Percentiles rank a stretch among this genome's conserved stretches.
Evolutionary conservation across 331 rosid species (phyloP).

Genomic region (Malus hybrid): DNA sequence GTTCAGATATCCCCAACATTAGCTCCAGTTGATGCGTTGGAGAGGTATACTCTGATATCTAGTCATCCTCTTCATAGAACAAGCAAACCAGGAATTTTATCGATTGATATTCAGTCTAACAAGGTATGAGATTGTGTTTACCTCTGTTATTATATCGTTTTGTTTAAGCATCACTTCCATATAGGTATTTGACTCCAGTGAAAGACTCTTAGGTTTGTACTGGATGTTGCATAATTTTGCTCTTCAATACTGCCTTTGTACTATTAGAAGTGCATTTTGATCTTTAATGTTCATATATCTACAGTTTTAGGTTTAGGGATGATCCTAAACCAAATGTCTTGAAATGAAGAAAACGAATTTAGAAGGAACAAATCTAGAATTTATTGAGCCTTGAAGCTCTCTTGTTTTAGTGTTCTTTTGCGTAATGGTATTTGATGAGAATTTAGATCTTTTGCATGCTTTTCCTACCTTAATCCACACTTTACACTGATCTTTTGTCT

Average conservation of each 20-base stretch:
- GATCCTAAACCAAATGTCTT: not conserved
- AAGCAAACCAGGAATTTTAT: slow-evolving; percentile 82
- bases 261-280: not conserved
- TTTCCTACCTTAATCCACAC: not conserved
- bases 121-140: slow-evolving; percentile 41
- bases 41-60: slow-evolving; percentile 85
- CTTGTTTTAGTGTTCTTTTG: not conserved
- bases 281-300: not conserved
- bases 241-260: not conserved
- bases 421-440: not conserved
- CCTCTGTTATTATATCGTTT: not conserved
- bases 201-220: not conserved
- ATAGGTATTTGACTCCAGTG: not conserved
- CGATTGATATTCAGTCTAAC: slow-evolving; percentile 63
- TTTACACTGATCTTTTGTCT: not conserved
- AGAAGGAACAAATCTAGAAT: not conserved
- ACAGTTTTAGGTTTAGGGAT: no score
- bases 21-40: slow-evolving; percentile 77
- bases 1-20: slow-evolving; percentile 73
- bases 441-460: not conserved
- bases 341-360: not conserved
- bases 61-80: slow-evolving; percentile 98
- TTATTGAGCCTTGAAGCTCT: not conserved
- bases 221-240: not conserved
- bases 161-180: not conserved